Evolutionary conservation across 106 monocot genomes (phyloP).

Genomic region (Amphibolis antarctica): DNA sequence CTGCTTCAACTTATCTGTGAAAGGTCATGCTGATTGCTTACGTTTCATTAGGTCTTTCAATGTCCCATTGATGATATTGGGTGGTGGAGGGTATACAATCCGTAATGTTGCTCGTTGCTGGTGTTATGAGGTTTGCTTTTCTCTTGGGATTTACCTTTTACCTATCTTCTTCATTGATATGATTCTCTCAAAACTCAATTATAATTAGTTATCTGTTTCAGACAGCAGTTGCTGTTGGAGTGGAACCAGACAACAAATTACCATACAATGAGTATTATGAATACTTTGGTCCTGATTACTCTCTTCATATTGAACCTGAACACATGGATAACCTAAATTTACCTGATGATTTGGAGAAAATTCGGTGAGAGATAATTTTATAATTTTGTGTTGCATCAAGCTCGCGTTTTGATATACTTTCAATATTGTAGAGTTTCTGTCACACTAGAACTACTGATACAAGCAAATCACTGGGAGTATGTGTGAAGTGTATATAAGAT

Average conservation of each 20-base stretch:
- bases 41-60: conserved; percentile 24
- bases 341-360: conserved; percentile 15
- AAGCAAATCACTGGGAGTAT: too few species aligned
- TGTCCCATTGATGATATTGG: conserved; percentile 23
- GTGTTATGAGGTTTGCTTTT: conserved; percentile 14
- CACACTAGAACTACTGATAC: too few species aligned
- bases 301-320: conserved; percentile 20
- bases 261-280: conserved; percentile 25
- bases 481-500: too few species aligned
- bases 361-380: conserved; percentile 5
- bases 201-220: neutral
- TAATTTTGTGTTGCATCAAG: neutral
- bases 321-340: conserved; percentile 12
- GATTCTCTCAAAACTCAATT: neutral
- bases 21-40: conserved; percentile 21
- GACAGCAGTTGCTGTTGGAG: conserved; percentile 24
- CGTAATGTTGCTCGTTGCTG: conserved; percentile 25
- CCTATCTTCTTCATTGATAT: neutral
- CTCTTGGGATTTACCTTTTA: neutral
- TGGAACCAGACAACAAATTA: conserved; percentile 19
- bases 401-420: conserved; percentile 1
- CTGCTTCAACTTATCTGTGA: conserved; percentile 20
- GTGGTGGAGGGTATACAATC: conserved; percentile 23
- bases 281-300: conserved; percentile 25
- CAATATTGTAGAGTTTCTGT: neutral